phyloP scores from a whole-genome alignment of 306 rosid species.

The Pyrus pyrifolia region DNA sequence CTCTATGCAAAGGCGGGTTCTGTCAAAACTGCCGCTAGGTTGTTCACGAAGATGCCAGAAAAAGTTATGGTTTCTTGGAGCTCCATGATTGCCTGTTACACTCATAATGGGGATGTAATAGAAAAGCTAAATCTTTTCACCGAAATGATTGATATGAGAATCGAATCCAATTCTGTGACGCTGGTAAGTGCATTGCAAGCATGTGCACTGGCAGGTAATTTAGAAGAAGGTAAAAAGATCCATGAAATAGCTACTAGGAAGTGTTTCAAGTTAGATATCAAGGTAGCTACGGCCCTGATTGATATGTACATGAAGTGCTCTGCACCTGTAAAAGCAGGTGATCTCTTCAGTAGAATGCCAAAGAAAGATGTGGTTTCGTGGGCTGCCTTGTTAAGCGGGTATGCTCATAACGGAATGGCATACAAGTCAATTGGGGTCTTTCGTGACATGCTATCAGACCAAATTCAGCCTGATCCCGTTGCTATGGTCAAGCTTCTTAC shows the following conservation, averaged over 20 bases:
- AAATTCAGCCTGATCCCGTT: conserved; percentile 37
- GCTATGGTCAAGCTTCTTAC: too few relatives aligned
- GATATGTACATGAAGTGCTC: conserved; percentile 74
- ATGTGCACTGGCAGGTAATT: conserved; percentile 42
- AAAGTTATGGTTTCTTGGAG: too few relatives aligned
- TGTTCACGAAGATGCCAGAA: too few relatives aligned
- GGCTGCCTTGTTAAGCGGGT: conserved; percentile 67
- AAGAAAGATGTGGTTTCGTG: conserved; percentile 68
- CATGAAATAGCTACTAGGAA: conserved; percentile 42
- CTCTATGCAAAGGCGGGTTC: too few relatives aligned
- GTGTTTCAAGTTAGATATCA: conserved; percentile 44
- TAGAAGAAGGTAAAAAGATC: conserved; percentile 58
- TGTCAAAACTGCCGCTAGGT: too few relatives aligned
- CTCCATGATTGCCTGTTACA: too few relatives aligned
- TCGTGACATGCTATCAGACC: neutral
- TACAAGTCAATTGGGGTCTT: conserved; percentile 49
- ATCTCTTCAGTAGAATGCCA: conserved; percentile 55
- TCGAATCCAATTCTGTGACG: conserved; percentile 52
- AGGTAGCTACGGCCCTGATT: conserved; percentile 58
- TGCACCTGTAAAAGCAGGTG: conserved; percentile 44
- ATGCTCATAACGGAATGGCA: conserved; percentile 59
- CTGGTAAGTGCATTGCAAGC: conserved; percentile 61
- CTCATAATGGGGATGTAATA: too few relatives aligned
- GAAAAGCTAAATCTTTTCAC: conserved; percentile 41
- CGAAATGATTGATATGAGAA: conserved; percentile 47